Evolutionary conservation across 1,284 basidiomycete species (phyloP).

Genomic region (Sphagnurus paluster): DNA sequence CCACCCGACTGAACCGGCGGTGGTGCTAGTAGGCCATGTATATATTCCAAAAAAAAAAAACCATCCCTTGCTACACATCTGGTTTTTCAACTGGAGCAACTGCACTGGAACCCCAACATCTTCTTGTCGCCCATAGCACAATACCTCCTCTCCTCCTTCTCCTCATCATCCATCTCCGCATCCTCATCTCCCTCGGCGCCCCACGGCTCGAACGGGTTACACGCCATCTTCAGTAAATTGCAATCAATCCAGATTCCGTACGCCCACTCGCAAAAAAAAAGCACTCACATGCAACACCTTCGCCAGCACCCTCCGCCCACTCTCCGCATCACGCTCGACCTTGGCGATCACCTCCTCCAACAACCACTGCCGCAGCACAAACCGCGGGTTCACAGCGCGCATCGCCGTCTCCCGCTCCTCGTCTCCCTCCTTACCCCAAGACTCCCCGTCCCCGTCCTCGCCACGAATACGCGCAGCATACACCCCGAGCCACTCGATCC

Average conservation of each 20-base stretch:
- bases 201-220: slow-evolving; percentile 78
- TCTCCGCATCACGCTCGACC: slow-evolving; percentile 61
- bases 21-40: no score
- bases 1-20: no score
- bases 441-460: slow-evolving; percentile 48
- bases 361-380: slow-evolving; percentile 91
- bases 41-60: no score
- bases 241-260: slow-evolving; percentile 1
- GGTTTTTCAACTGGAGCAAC: slow-evolving; percentile 73
- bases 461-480: slow-evolving; percentile 63
- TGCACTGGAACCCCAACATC: slow-evolving; percentile 91
- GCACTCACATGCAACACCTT: slow-evolving; percentile 71
- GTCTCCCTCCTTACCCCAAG: slow-evolving; percentile 42
- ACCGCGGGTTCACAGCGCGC: slow-evolving; percentile 75
- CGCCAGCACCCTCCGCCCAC: slow-evolving; percentile 62
- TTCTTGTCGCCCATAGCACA: slow-evolving; percentile 76
- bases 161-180: slow-evolving; percentile 53
- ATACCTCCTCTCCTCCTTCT: slow-evolving; percentile 70
- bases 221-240: slow-evolving; percentile 63
- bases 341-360: slow-evolving; percentile 84
- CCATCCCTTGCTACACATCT: no score
- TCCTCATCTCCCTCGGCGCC: slow-evolving; percentile 62
- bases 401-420: slow-evolving; percentile 43
- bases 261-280: slow-evolving; percentile 8
- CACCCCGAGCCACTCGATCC: slow-evolving; percentile 65